phyloP scores from a whole-genome alignment of 768 basidiomycete genomes.

The Trametes sanguinea region DNA sequence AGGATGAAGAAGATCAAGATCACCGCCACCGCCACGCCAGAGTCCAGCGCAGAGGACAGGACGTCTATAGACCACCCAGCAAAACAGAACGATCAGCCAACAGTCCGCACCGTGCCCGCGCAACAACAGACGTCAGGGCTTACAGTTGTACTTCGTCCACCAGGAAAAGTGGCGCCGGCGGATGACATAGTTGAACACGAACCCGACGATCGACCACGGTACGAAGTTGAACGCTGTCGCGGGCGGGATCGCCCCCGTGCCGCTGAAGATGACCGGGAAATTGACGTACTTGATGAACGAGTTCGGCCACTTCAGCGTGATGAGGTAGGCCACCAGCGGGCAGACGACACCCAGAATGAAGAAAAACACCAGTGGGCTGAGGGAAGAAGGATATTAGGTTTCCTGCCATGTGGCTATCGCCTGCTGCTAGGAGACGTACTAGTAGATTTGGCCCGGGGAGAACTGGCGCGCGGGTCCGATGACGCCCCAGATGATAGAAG shows the following conservation, averaged over 20 bases:
- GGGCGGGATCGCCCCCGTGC: slow-evolving; percentile 44
- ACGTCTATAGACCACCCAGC: slow-evolving; percentile 48
- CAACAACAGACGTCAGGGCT: not conserved
- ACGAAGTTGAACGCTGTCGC: slow-evolving; percentile 46
- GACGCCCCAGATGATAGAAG: slow-evolving; percentile 49
- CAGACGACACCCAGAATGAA: slow-evolving; percentile 47
- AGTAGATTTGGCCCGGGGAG: slow-evolving; percentile 40
- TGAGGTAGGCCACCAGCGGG: slow-evolving; percentile 42
- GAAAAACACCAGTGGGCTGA: slow-evolving; percentile 39
- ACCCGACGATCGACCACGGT: slow-evolving; percentile 40
- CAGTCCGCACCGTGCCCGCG: too few relatives aligned
- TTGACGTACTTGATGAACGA: slow-evolving; percentile 43
- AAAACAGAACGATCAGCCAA: not conserved
- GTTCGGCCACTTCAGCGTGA: slow-evolving; percentile 63
- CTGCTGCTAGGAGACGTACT: slow-evolving; percentile 22
- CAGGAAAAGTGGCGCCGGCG: slow-evolving; percentile 40
- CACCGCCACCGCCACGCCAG: slow-evolving; percentile 46
- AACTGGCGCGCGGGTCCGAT: slow-evolving; percentile 43
- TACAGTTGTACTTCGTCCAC: slow-evolving; percentile 45
- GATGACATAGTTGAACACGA: slow-evolving; percentile 41
- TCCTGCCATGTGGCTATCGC: not conserved
- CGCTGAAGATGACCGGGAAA: slow-evolving; percentile 45
- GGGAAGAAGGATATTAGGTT: not conserved
- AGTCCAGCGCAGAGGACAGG: slow-evolving; percentile 73
- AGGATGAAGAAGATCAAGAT: slow-evolving; percentile 37